phyloP scores from a whole-genome alignment of 2,329 filamentous ascomycete species.

The Colletotrichum tofieldiae region DNA sequence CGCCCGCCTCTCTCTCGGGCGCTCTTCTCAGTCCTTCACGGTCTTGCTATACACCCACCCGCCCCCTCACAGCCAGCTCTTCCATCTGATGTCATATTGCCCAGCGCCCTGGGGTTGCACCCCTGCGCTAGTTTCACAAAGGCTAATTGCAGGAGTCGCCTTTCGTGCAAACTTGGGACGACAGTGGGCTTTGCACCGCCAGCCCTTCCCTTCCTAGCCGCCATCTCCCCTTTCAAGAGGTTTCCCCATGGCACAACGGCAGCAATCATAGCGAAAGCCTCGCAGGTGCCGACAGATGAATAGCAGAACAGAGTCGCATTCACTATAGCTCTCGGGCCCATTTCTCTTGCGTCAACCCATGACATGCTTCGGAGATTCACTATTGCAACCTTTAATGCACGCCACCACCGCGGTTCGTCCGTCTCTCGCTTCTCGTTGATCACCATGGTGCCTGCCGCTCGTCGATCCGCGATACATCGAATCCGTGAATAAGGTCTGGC shows the following conservation, averaged over 20 bases:
- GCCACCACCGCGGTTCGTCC: slow-evolving; percentile 1
- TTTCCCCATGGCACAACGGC: slow-evolving; percentile 17
- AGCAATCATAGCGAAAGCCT: background rate
- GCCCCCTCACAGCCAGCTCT: background rate
- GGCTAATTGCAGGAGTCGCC: slow-evolving; percentile 40
- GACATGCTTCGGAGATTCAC: slow-evolving; percentile 12
- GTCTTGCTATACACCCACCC: background rate
- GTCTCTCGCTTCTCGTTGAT: slow-evolving; percentile 18
- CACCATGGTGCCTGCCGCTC: slow-evolving; percentile 3
- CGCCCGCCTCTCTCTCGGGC: background rate
- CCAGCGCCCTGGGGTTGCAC: slow-evolving; percentile 20
- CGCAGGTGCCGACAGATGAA: background rate
- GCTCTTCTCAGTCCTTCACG: background rate
- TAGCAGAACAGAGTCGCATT: background rate
- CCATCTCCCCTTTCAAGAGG: background rate
- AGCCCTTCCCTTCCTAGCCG: slow-evolving; percentile 6
- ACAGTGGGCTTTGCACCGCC: slow-evolving; percentile 22
- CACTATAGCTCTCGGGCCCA: background rate
- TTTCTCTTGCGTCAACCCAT: background rate
- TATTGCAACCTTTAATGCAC: slow-evolving; percentile 15
- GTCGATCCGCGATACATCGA: slow-evolving; percentile 33
- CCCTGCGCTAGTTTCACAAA: slow-evolving; percentile 35
- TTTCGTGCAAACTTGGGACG: slow-evolving; percentile 38
- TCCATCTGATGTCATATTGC: slow-evolving; percentile 40
- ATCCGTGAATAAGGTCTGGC: slow-evolving; percentile 40